Conservation (phyloP, 805 yeast genomes). For the Saturnispora besseyi region DNA sequence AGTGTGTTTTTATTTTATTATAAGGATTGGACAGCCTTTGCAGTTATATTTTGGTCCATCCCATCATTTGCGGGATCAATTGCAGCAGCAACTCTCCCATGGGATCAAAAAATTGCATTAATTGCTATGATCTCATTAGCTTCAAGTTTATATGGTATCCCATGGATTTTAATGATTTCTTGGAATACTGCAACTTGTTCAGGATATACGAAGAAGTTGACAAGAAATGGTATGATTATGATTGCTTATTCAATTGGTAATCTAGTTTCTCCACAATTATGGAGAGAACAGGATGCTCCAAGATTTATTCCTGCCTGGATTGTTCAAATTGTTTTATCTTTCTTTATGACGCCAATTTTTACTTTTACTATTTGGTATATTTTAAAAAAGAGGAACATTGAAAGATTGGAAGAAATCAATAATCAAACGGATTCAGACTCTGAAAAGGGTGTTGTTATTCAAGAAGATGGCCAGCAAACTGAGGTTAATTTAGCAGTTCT, state of each 20-base stretch:
- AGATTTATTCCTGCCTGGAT: conserved; percentile 43
- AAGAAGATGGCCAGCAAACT: conserved; percentile 15
- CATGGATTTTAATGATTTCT: conserved; percentile 21
- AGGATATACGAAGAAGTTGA: conserved; percentile 43
- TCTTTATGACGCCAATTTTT: conserved; percentile 36
- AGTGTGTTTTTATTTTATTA: conserved; percentile 27
- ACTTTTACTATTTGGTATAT: conserved; percentile 37
- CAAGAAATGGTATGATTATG: conserved; percentile 41
- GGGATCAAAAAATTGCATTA: conserved; percentile 36
- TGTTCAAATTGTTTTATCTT: conserved; percentile 47
- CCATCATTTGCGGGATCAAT: conserved; percentile 26
- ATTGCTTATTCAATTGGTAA: conserved; percentile 41
- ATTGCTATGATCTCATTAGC: conserved; percentile 43
- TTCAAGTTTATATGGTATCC: conserved; percentile 28
- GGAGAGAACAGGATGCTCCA: conserved; percentile 43
- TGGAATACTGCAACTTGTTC: conserved; percentile 29
- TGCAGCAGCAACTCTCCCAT: conserved; percentile 31
- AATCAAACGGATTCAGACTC: conserved; percentile 13
- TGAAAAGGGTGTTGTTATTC: conserved; percentile 23
- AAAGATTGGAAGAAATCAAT: conserved; percentile 3
- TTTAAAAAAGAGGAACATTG: conserved; percentile 35
- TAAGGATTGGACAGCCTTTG: conserved; percentile 31
- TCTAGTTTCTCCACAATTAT: conserved; percentile 47
- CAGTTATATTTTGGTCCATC: conserved; percentile 21
- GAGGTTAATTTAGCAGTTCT: conserved; percentile 35